A percentile compares a stretch with the other conserved stretches of the same genome.
phyloP scores from a whole-genome alignment of 2,329 filamentous ascomycete species.

The Teratosphaeria destructans region DNA sequence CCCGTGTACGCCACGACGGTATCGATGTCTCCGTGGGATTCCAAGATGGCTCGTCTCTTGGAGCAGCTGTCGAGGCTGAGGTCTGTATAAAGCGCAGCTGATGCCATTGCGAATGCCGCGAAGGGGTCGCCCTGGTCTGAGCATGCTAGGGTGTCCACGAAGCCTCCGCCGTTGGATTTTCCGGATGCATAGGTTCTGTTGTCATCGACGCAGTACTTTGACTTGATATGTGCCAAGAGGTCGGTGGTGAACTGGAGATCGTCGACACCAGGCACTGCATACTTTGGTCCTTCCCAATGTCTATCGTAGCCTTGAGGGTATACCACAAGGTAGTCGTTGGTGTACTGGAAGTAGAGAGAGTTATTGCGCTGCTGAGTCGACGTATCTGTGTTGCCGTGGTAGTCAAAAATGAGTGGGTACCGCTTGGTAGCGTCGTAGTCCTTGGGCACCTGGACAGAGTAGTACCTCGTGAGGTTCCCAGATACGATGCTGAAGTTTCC shows the following conservation, averaged over 20 bases:
- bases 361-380: constrained; percentile 31
- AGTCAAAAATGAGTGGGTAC: constrained; percentile 36
- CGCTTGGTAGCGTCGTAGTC: constrained; percentile 11
- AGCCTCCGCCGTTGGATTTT: constrained; percentile 47
- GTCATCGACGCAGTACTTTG: constrained; percentile 36
- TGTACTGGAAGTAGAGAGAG: constrained; percentile 38
- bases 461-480: constrained; percentile 12
- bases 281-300: constrained; percentile 33
- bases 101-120: constrained; percentile 41
- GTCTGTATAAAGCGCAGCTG: constrained; percentile 37
- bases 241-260: constrained; percentile 38
- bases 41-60: constrained; percentile 30
- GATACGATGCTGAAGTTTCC: constrained; percentile 9
- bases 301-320: constrained; percentile 35
- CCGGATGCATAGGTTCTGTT: constrained; percentile 37
- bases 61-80: constrained; percentile 14
- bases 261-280: constrained; percentile 28
- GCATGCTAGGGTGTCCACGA: constrained; percentile 39
- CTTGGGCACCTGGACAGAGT: constrained; percentile 16
- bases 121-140: constrained; percentile 30
- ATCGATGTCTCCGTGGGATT: constrained; percentile 36
- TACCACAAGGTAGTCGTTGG: constrained; percentile 35
- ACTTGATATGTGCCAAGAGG: constrained; percentile 30
- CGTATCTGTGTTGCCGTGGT: constrained; percentile 33
- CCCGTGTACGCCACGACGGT: constrained; percentile 29